Conservation (phyloP, 2,329 filamentous ascomycete genomes). For the Sarocladium oryzae region DNA sequence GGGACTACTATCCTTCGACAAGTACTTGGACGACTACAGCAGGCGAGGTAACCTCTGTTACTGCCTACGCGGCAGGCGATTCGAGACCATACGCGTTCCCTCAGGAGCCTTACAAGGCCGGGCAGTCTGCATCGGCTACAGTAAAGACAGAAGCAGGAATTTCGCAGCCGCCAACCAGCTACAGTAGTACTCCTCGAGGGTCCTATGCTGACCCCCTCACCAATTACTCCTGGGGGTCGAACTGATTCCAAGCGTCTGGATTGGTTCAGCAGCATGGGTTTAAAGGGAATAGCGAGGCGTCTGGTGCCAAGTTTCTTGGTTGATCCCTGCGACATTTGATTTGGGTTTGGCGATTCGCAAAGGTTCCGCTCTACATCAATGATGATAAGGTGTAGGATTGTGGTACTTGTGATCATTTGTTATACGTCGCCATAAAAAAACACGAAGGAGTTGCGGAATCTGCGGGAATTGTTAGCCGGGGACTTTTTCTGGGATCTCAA, state of each 20-base stretch:
- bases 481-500: too few relatives aligned
- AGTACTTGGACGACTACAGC: constrained; percentile 46
- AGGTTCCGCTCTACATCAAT: too few relatives aligned
- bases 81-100: constrained; percentile 43
- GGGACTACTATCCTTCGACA: constrained; percentile 49
- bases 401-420: neutral
- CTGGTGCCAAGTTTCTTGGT: neutral
- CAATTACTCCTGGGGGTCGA: constrained; percentile 53
- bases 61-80: constrained; percentile 40
- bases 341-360: neutral
- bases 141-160: constrained; percentile 10
- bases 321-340: neutral
- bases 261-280: constrained; percentile 4
- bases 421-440: neutral
- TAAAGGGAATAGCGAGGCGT: constrained; percentile 9
- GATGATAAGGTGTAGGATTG: neutral
- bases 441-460: neutral
- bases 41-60: constrained; percentile 36
- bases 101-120: constrained; percentile 40
- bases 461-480: neutral
- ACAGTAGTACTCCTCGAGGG: constrained; percentile 31
- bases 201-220: constrained; percentile 42
- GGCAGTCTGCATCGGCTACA: constrained; percentile 17
- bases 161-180: constrained; percentile 32
- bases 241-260: constrained; percentile 21